Evolutionary conservation across 306 rosid species (phyloP), one percentile per base, ranked within the genome.

Genomic region (Mucuna pruriens): DNA sequence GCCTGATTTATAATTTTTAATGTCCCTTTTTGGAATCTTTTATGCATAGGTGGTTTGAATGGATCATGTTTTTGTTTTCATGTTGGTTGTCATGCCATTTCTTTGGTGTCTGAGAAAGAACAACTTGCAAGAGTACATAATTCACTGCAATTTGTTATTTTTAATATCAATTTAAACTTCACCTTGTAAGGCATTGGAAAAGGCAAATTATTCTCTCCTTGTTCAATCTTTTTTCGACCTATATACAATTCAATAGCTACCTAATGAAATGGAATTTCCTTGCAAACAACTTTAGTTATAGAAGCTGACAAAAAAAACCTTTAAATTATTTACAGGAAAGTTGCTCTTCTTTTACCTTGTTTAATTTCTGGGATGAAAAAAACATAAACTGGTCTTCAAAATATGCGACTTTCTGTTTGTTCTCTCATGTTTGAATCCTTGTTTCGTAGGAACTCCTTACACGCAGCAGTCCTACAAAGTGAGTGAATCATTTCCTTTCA

Each of bases 381-480:
- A 65, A 40, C n/a, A 17, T 61, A 13, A 16, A 40, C 40, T 25
- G 74, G 68, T 74, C 49, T 80, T 65, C 0, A 17, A 60, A 67
- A 11, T 74, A 62, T 20, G n/a, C n/a, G 42, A 72, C 34, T 63
- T 19, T 5, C 44, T 84, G 20, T 60, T 82, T 17, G 67, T 74
- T 20, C 26, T 80, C 83, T 84, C 40, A 78, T 57, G 40, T 19
- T 36, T 19, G 52, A 36, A 34, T 64, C 62, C 55, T 71, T 82
- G 61, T 25, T 26, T 55, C 85, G 71, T 83, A 94, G 98, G 98
- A 65, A 94, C 97, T 67, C 90, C 97, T 17, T 94, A 89, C 83
- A 92, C 95, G 39, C 98, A 94, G 82, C 98, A 94, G 79, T 94
- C 98, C 2, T 94, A 94, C 86, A 94, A 94, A 84, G 98, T 94